Evolutionary conservation across 1,139 yeast species (phyloP).

Genomic region (Chernovozyma aurita): DNA sequence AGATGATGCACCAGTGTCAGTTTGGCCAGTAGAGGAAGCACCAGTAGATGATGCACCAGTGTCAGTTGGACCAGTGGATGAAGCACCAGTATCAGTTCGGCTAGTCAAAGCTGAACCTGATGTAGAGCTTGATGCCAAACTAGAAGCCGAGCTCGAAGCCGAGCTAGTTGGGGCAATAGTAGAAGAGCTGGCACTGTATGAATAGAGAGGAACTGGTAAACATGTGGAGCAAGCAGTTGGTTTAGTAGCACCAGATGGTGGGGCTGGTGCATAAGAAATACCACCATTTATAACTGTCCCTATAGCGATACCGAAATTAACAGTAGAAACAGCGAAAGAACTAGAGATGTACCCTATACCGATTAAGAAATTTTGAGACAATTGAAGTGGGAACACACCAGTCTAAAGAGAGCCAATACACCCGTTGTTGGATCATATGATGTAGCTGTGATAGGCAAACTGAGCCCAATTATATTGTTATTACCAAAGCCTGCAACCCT

Average conservation of each 20-base stretch:
- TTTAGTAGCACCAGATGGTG: conserved; percentile 5
- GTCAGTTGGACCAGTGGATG: conserved; percentile 1
- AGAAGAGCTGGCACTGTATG: not conserved
- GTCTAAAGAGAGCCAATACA: conserved; percentile 12
- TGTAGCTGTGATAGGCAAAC: conserved; percentile 11
- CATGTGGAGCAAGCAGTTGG: conserved; percentile 6
- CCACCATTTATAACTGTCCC: conserved; percentile 8
- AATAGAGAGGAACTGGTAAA: conserved; percentile 4
- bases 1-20: not conserved
- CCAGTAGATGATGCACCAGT: not conserved
- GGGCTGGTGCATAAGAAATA: conserved; percentile 5
- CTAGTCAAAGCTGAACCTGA: not conserved
- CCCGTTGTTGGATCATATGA: conserved; percentile 12
- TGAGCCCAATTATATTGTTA: conserved; percentile 23
- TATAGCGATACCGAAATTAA: conserved; percentile 3
- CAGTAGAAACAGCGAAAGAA: conserved; percentile 6
- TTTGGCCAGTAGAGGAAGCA: not conserved
- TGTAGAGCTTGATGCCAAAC: not conserved
- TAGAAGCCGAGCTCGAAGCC: not conserved
- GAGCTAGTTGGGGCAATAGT: not conserved
- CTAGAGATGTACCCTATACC: conserved; percentile 18
- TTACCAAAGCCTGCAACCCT: conserved; percentile 28
- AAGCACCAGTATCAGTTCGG: not conserved
- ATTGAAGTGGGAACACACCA: conserved; percentile 3
- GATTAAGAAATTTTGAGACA: conserved; percentile 15